Conservation (phyloP, 148 eudicot species). For the Rhododendron kiyosumense region DNA sequence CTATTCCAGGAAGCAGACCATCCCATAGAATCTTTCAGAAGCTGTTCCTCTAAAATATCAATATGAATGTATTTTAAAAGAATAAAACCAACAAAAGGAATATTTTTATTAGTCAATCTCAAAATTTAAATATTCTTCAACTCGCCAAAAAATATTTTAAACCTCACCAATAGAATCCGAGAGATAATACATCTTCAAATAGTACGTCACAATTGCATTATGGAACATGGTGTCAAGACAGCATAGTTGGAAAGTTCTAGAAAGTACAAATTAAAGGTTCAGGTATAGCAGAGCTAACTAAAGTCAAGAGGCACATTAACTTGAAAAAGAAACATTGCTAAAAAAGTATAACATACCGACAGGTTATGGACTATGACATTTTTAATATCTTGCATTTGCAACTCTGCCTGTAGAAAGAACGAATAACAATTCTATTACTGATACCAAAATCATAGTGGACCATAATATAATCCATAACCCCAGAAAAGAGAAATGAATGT, state of each 20-base stretch:
- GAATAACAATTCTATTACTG: background rate
- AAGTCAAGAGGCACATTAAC: background rate
- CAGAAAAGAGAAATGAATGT: background rate
- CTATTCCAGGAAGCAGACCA: background rate
- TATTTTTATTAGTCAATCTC: background rate
- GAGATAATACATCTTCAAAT: background rate
- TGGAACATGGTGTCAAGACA: background rate
- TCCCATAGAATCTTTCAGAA: background rate
- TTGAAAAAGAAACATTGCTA: background rate
- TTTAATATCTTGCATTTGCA: constrained; percentile 85
- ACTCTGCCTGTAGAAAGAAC: constrained; percentile 60
- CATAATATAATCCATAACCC: background rate
- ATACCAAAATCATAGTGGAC: background rate
- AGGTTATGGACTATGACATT: constrained; percentile 86
- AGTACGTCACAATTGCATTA: background rate
- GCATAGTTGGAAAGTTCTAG: background rate
- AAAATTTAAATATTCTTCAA: background rate
- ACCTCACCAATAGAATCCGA: background rate
- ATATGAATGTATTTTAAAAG: background rate
- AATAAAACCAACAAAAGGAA: background rate
- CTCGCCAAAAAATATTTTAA: background rate
- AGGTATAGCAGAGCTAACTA: background rate
- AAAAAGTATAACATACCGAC: constrained; percentile 57
- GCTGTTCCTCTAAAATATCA: background rate
- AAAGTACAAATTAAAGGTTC: background rate